Percentiles rank a stretch among this genome's conserved stretches.
Evolutionary conservation across 148 eudicot species (phyloP).

Genomic region (Arbutus unedo): DNA sequence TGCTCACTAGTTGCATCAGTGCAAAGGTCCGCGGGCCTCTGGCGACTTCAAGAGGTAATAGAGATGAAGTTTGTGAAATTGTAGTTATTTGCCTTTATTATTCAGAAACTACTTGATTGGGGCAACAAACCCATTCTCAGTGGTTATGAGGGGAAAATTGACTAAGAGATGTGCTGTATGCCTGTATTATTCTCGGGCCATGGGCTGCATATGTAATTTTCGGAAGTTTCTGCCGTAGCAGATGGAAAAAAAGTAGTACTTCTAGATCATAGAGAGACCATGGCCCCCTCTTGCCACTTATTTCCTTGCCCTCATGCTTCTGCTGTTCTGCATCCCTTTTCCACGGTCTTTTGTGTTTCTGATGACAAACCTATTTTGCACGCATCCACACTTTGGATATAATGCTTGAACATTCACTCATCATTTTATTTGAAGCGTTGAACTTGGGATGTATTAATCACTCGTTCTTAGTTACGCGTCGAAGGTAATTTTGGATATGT

Average conservation of each 20-base stretch:
- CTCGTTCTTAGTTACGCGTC: no score
- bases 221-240: background rate
- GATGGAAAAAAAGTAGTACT: background rate
- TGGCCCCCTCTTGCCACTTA: background rate
- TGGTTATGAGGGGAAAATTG: background rate
- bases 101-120: background rate
- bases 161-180: background rate
- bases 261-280: background rate
- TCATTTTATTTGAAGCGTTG: background rate
- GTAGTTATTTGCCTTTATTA: background rate
- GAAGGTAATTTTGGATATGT: background rate
- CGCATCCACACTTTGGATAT: background rate
- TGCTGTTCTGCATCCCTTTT: background rate
- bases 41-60: constrained; percentile 91
- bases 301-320: background rate
- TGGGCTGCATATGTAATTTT: background rate
- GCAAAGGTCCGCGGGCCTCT: constrained; percentile 73
- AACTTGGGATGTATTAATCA: background rate
- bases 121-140: background rate
- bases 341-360: background rate
- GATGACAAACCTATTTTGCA: background rate
- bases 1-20: constrained; percentile 77
- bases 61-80: background rate
- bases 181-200: background rate
- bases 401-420: background rate